Evolutionary conservation across 352 stramenopile species (phyloP), one percentile per base, ranked within the genome.

Genomic region (Phytopythium montanum): DNA sequence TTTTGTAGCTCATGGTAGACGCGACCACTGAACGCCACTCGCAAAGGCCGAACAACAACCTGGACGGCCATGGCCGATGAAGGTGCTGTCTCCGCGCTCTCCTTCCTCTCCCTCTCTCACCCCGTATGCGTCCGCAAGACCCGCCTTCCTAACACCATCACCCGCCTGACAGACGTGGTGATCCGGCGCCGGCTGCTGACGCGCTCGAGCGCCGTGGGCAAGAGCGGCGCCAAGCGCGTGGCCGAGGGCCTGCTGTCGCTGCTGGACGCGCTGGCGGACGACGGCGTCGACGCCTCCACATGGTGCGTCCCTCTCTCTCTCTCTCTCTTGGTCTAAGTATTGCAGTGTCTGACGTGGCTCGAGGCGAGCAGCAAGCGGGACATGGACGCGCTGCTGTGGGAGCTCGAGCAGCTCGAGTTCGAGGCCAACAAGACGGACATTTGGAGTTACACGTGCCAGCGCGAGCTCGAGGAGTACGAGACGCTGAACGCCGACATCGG

Each of bases 351-450:
- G 3, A 38, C 5, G 8, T 16, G 33, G 2, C 33, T 3, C 9
- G 33, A 12, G 33, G 2, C 33, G 33, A 38, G 54, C 50, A 86
- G 76, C 59, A 87, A 85, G 61, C 72, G 85, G 38, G 81, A 89
- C 57, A 71, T 92, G 54, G 84, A 92, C 45, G 59, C 72, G 56
- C 70, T 94, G n/a, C 69, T 94, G 33, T 95, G 86, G 86, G 86
- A 95, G 59, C 73, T 95, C 60, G 84, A 94, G 57, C 80, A 94
- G 64, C 62, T 94, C 10, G 79, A 94, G 69, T 88, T 90, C 29
- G 86, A 95, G 56, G 84, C 86, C 21, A 87, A 80, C 50, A 93
- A 92, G 68, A 89, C 82, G 21, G 73, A 88, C 46, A 84, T 94
- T 29, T 73, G 89, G 66, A 87, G 83, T 64, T 90, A 83, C 66